Conservation (phyloP, 495 filamentous ascomycete genomes). For the Lasiosphaeria hispida region DNA sequence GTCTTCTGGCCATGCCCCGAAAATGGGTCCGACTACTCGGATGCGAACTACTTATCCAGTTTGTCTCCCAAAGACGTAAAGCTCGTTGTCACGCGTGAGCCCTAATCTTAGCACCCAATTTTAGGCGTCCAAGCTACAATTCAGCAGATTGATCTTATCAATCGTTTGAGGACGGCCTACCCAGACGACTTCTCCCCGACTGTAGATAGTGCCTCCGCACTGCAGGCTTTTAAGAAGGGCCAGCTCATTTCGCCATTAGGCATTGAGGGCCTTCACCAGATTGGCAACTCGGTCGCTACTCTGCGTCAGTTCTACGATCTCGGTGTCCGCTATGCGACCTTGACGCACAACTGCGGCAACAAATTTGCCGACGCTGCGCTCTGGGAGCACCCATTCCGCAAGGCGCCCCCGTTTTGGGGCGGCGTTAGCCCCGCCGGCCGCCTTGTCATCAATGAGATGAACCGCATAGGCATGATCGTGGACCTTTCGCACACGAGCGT, state of each 20-base stretch:
- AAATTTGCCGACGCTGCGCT: conserved; percentile 82
- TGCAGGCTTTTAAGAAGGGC: conserved; percentile 56
- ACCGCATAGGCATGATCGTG: conserved; percentile 75
- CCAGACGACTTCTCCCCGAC: conserved; percentile 64
- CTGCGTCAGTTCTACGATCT: conserved; percentile 71
- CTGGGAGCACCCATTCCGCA: conserved; percentile 41
- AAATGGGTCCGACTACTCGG: conserved; percentile 68
- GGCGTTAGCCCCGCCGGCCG: conserved; percentile 71
- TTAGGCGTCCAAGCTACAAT: conserved; percentile 63
- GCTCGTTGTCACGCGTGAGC: neutral
- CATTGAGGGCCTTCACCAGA: conserved; percentile 93
- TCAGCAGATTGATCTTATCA: conserved; percentile 80
- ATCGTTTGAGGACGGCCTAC: conserved; percentile 64
- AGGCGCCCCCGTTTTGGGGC: conserved; percentile 52
- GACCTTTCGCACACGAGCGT: conserved; percentile 66
- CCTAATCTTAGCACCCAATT: neutral
- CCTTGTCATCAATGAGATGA: conserved; percentile 71
- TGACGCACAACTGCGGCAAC: conserved; percentile 95
- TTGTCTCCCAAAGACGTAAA: conserved; percentile 10
- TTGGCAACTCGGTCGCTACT: conserved; percentile 79
- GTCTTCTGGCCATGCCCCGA: conserved; percentile 75
- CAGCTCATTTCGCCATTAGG: conserved; percentile 66
- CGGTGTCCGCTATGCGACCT: conserved; percentile 86
- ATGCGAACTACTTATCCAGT: conserved; percentile 62
- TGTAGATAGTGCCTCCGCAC: conserved; percentile 55